Percentiles rank a stretch among this genome's conserved stretches.
phyloP scores from a whole-genome alignment of 2,329 filamentous ascomycete genomes.

The Hortaea werneckii region DNA sequence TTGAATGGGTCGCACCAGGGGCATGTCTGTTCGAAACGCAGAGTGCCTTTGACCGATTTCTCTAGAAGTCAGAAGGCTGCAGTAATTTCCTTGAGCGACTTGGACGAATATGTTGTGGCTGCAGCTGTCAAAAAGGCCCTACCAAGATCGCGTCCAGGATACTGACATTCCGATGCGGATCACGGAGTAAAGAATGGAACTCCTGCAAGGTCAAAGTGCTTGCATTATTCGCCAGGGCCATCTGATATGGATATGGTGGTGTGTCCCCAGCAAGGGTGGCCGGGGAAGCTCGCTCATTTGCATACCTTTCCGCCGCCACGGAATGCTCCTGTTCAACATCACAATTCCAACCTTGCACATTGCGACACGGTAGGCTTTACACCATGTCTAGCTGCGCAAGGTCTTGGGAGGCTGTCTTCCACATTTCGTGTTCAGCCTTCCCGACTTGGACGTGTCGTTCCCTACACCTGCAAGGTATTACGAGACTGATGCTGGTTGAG shows the following conservation, averaged over 20 bases:
- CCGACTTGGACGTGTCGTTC: slow-evolving; percentile 12
- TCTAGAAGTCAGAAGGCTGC: too few species aligned
- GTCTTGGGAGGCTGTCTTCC: slow-evolving; percentile 7
- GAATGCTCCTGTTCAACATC: slow-evolving; percentile 18
- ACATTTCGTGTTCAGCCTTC: slow-evolving; percentile 14
- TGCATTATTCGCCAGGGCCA: slow-evolving; percentile 1
- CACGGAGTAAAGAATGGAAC: slow-evolving; percentile 10
- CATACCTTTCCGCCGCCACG: slow-evolving; percentile 17
- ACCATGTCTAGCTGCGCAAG: slow-evolving; percentile 9
- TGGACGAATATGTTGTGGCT: not conserved
- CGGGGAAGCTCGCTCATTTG: slow-evolving; percentile 20
- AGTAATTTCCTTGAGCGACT: too few species aligned
- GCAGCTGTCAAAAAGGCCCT: not conserved
- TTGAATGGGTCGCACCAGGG: too few species aligned
- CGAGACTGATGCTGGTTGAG: slow-evolving; percentile 4
- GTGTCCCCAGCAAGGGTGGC: slow-evolving; percentile 16
- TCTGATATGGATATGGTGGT: not conserved
- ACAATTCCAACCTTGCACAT: slow-evolving; percentile 1
- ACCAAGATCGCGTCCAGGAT: not conserved
- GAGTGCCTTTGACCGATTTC: too few species aligned
- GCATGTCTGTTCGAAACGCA: too few species aligned
- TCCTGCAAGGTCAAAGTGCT: slow-evolving; percentile 11
- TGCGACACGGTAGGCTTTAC: slow-evolving; percentile 7
- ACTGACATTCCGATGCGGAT: slow-evolving; percentile 13
- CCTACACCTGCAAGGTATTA: slow-evolving; percentile 18